Evolutionary conservation across 495 filamentous ascomycete species (phyloP), one percentile per base, ranked within the genome.

Genomic region (Sporormia fimetaria): DNA sequence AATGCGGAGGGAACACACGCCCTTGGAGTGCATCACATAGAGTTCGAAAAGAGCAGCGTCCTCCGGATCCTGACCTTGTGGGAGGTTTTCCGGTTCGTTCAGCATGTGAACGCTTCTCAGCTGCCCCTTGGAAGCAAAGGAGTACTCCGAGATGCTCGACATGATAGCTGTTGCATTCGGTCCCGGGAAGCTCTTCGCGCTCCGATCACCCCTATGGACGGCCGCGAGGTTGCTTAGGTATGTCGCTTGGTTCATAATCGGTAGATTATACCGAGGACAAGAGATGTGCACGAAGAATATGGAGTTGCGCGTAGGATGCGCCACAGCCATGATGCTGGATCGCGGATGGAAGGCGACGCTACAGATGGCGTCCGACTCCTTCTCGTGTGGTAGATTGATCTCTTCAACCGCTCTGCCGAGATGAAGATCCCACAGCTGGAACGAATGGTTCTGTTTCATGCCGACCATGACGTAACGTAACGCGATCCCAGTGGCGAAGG

Each of bases 361-460:
- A 66, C 92, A 96, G 41, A 94, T 85, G 14, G 86, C 84, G 65
- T 99, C 92, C 8, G 84, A 87, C 62, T 99, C 92, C 50, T 88
- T 93, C 63, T 81, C 81, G 57, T 99, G 92, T 4, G 92, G 92
- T 43, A 99, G 79, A 60, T 88, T 86, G 54, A 96, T 74, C 65
- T 99, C 92, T 60, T 96, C 87, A 33, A 99, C 90, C 21, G 87
- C 80, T 65, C 92, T 94, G 40, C 78, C 78, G 4, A 99, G 76
- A 40, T 82, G 83, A 60, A 99, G 81, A 72, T 99, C 92, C 92
- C 92, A 99, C 41, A 99, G 73, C 67, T 99, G 92, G 44, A 99
- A 77, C 33, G 87, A 90, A 65, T 99, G 92, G 60, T 99, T 99
- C 60, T 96, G 92, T 66, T 95, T 96, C 70, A 95, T 81, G 44